A percentile compares a stretch with the other conserved stretches of the same genome.
phyloP scores from a whole-genome alignment of 306 rosid species.

The Urtica urens region DNA sequence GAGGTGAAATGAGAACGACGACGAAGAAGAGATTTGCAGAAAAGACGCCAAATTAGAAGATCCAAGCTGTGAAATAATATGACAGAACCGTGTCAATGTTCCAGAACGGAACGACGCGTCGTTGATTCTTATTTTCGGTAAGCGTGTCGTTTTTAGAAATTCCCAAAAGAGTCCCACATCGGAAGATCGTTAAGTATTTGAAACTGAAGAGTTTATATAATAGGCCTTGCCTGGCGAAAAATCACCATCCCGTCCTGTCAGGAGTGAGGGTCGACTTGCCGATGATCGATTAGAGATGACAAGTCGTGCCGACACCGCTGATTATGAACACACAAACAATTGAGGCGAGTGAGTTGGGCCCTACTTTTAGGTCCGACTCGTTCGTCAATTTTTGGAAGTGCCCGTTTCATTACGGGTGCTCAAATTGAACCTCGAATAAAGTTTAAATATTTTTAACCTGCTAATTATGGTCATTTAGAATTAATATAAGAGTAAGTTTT shows the following conservation, averaged over 20 bases:
- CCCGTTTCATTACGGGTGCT: background rate
- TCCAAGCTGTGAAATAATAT: background rate
- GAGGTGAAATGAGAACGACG: background rate
- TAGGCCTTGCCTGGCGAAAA: too few species aligned
- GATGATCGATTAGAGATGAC: conserved; percentile 65
- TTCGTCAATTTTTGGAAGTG: conserved; percentile 17
- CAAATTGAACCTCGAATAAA: too few species aligned
- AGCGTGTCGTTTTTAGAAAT: too few species aligned
- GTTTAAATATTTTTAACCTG: too few species aligned
- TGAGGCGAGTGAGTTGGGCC: conserved; percentile 1
- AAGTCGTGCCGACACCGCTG: conserved; percentile 12
- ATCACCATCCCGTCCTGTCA: conserved; percentile 59
- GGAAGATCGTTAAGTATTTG: too few species aligned
- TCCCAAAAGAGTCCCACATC: too few species aligned
- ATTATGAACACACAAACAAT: background rate
- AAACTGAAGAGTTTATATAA: too few species aligned
- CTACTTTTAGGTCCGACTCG: background rate
- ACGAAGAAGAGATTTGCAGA: conserved; percentile 1
- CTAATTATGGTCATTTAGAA: too few species aligned
- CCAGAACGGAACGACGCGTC: conserved; percentile 9
- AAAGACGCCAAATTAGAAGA: background rate
- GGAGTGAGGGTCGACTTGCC: conserved; percentile 21
- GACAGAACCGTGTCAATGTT: background rate
- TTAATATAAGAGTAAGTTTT: too few species aligned
- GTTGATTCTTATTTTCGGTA: too few species aligned